Evolutionary conservation across 345 rosid species (phyloP).

Genomic region (Heritiera littoralis): DNA sequence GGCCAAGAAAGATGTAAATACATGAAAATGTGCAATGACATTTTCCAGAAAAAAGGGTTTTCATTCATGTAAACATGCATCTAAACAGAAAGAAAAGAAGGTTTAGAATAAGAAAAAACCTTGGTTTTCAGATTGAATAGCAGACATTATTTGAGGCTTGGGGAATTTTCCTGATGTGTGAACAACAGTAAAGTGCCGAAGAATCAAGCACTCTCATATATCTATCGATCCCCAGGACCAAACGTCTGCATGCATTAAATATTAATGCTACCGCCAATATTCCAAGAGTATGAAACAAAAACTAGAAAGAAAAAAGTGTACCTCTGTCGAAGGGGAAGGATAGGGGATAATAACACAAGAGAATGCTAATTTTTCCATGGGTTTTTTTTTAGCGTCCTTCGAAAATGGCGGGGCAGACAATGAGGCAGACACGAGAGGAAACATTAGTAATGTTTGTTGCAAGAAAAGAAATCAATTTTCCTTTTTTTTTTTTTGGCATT

Average conservation of each 20-base stretch:
- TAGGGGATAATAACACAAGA: slow-evolving; percentile 21
- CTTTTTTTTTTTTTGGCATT: not conserved
- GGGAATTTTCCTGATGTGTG: slow-evolving; percentile 9
- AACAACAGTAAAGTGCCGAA: slow-evolving; percentile 40
- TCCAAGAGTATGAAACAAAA: not conserved
- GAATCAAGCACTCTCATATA: slow-evolving; percentile 40
- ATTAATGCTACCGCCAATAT: not conserved
- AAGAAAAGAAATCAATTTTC: not conserved
- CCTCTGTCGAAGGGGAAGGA: slow-evolving; percentile 51
- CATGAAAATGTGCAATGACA: not conserved
- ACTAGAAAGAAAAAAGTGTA: slow-evolving; percentile 5
- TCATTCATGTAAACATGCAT: not conserved
- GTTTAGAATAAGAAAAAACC: slow-evolving; percentile 16
- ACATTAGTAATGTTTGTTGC: not conserved
- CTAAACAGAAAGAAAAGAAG: not conserved
- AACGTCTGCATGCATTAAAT: slow-evolving; percentile 30
- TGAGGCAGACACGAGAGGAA: slow-evolving; percentile 27
- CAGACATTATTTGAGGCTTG: slow-evolving; percentile 46
- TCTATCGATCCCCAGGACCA: slow-evolving; percentile 27
- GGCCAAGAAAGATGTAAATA: not conserved
- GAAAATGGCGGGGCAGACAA: slow-evolving; percentile 26
- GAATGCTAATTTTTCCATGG: slow-evolving; percentile 25
- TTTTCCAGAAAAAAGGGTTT: not conserved
- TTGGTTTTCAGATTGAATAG: slow-evolving; percentile 28
- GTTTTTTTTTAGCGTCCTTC: not conserved